Evolutionary conservation across 2,329 filamentous ascomycete species (phyloP).

Genomic region (Aspergillus sojae): DNA sequence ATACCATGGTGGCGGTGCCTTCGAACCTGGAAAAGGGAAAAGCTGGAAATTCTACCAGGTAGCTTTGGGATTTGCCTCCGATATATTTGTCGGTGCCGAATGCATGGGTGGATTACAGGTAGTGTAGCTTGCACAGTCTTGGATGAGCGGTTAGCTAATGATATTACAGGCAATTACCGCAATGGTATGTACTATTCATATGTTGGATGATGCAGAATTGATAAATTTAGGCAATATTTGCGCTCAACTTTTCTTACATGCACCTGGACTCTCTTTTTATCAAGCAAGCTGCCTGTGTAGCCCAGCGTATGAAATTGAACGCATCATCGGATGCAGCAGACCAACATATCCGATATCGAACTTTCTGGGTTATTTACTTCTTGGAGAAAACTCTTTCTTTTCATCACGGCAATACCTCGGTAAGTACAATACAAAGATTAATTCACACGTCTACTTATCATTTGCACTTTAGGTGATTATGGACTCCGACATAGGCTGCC

Average conservation of each 20-base stretch:
- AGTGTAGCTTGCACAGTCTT: background rate
- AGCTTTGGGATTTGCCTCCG: constrained; percentile 19
- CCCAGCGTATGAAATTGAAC: no score
- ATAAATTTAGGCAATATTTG: constrained; percentile 37
- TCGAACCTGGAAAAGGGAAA: constrained; percentile 40
- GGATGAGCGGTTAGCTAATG: background rate
- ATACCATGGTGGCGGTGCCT: constrained; percentile 37
- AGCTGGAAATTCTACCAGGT: constrained; percentile 36
- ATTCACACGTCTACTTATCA: no score
- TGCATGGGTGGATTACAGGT: constrained; percentile 23
- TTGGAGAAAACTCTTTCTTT: no score
- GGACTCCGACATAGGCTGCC: no score
- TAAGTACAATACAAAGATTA: no score
- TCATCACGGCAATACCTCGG: no score
- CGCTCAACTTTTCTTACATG: constrained; percentile 39
- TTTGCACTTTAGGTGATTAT: no score
- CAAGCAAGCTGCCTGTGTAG: no score
- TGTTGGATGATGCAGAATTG: background rate
- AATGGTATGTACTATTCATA: constrained; percentile 18
- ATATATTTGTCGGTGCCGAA: constrained; percentile 31
- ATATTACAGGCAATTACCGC: constrained; percentile 26
- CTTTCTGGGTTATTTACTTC: no score
- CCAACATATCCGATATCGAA: no score
- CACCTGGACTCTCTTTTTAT: constrained; percentile 14
- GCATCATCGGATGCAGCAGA: no score